Conservation (phyloP, 73 alveolate genomes). For the Paramecium tetraurelia region DNA sequence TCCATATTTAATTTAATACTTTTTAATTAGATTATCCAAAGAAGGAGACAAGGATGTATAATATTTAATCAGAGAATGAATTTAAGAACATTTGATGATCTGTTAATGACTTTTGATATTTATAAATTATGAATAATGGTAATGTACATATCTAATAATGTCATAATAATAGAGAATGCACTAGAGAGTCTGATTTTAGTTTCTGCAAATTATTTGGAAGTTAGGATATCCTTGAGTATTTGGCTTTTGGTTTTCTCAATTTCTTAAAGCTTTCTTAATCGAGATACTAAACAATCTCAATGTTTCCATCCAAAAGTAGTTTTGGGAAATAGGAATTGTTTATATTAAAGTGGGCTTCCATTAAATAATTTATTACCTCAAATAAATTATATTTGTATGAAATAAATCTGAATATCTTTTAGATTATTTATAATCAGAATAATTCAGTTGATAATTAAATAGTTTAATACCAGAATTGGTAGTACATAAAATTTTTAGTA, state of each 20-base stretch:
- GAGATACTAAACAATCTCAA: background rate
- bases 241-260: background rate
- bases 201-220: background rate
- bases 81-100: background rate
- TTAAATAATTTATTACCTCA: background rate
- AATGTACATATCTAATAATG: background rate
- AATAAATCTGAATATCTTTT: background rate
- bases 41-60: background rate
- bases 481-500: background rate
- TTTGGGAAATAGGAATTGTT: background rate
- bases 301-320: background rate
- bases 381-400: background rate
- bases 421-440: background rate
- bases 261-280: background rate
- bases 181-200: background rate
- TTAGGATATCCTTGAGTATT: background rate
- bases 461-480: background rate
- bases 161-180: background rate
- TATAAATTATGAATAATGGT: background rate
- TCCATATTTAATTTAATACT: background rate
- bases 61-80: background rate
- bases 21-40: background rate
- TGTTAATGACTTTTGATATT: background rate
- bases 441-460: background rate
- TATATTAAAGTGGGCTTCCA: background rate